These are phyloP conservation scores for Trifolium subterraneum DNA, from an alignment of 306 rosid species.

Conservation along the genomic window DNA sequence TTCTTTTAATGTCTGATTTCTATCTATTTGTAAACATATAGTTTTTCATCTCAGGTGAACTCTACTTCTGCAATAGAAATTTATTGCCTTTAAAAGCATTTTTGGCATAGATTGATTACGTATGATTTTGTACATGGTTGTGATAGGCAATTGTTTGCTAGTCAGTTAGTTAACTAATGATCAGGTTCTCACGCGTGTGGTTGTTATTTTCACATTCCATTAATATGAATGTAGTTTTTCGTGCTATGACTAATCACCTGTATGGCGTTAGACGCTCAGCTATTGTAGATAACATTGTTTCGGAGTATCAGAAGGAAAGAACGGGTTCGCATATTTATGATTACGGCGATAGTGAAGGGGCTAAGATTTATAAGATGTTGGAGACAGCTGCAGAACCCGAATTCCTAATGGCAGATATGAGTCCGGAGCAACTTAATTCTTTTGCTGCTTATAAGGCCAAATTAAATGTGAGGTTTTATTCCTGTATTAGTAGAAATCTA, in stretches of 20 bases:
- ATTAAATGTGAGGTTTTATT: constrained; percentile 62
- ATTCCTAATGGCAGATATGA: constrained; percentile 92
- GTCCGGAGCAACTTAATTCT: constrained; percentile 75
- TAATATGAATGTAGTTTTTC: constrained; percentile 37
- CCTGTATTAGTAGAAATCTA: constrained; percentile 38
- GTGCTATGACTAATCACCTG: constrained; percentile 35
- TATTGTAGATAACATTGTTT: constrained; percentile 67
- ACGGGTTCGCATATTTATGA: constrained; percentile 46
- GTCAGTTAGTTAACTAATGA: background rate
- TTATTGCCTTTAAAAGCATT: constrained; percentile 30
- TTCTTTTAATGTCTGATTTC: background rate
- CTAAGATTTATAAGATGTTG: constrained; percentile 73
- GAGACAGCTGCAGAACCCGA: constrained; percentile 91
- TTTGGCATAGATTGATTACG: background rate
- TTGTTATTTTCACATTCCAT: constrained; percentile 21
- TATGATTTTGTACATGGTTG: background rate
- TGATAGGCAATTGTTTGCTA: background rate
- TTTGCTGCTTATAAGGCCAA: constrained; percentile 75
- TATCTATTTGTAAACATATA: background rate
- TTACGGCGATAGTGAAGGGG: constrained; percentile 80
- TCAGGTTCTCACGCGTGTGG: constrained; percentile 11
- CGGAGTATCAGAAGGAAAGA: constrained; percentile 66
- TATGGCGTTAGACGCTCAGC: constrained; percentile 65
- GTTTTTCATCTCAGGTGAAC: background rate
- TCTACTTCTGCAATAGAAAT: background rate